Evolutionary conservation across 2,329 filamentous ascomycete species (phyloP).

Genomic region (Xylariaceae sp.): DNA sequence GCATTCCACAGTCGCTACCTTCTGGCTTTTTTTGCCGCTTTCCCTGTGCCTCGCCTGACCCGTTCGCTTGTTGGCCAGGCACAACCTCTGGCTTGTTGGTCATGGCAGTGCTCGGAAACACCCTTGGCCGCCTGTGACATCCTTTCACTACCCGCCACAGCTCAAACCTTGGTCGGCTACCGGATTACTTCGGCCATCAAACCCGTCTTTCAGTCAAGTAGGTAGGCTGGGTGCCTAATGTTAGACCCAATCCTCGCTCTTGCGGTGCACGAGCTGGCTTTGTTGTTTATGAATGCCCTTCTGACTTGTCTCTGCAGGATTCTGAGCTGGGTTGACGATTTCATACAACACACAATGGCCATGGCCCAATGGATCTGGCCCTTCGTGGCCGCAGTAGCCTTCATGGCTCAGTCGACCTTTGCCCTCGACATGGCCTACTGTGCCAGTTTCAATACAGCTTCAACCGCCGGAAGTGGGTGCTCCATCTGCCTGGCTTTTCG

Average conservation of each 20-base stretch:
- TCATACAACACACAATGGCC: constrained; percentile 1
- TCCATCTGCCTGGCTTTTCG: constrained; percentile 12
- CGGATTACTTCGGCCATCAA: no score
- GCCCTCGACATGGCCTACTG: constrained; percentile 35
- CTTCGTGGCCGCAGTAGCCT: constrained; percentile 14
- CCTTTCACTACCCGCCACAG: no score
- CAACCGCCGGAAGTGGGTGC: constrained; percentile 33
- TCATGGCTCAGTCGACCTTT: constrained; percentile 16
- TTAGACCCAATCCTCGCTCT: no score
- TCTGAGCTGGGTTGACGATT: no score
- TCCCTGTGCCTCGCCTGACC: constrained; percentile 1
- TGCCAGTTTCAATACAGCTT: constrained; percentile 38
- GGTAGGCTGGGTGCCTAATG: no score
- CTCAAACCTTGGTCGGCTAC: no score
- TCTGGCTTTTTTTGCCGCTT: constrained; percentile 3
- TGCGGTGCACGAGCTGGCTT: no score
- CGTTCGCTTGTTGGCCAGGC: constrained; percentile 1
- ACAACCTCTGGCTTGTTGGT: constrained; percentile 3
- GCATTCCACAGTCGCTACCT: not conserved
- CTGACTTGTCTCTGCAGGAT: no score
- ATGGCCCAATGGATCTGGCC: constrained; percentile 5
- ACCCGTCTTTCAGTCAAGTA: no score
- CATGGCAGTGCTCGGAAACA: constrained; percentile 11
- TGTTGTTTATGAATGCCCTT: no score
- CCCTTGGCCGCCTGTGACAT: constrained; percentile 11